Evolutionary conservation across 2,329 filamentous ascomycete species (phyloP).

Genomic region (Penicillium sp.): DNA sequence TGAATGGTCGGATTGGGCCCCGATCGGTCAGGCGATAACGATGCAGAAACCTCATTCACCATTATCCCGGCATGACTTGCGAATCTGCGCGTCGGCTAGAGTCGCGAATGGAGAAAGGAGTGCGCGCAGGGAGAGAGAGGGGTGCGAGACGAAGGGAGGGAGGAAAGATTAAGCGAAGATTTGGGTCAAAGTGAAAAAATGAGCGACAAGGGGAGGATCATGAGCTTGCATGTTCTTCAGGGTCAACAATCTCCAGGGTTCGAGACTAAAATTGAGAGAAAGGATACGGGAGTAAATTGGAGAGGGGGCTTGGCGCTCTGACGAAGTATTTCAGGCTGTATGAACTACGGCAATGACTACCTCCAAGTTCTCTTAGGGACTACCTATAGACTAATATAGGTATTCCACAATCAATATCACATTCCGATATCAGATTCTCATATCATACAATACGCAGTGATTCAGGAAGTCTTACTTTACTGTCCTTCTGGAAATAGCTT

Average conservation of each 20-base stretch:
- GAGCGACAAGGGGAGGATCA: constrained; percentile 13
- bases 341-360: too few species aligned
- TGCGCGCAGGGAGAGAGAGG: constrained; percentile 10
- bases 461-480: too few species aligned
- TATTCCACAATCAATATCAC: too few species aligned
- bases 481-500: constrained; percentile 1
- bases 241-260: constrained; percentile 9
- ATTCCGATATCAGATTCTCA: too few species aligned
- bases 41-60: constrained; percentile 31
- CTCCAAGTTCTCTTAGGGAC: too few species aligned
- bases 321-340: neutral
- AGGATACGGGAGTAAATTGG: constrained; percentile 20
- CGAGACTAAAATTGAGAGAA: constrained; percentile 19
- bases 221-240: constrained; percentile 13
- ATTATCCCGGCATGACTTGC: constrained; percentile 39
- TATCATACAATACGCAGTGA: too few species aligned
- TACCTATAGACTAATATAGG: too few species aligned
- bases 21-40: constrained; percentile 25
- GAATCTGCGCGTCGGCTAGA: constrained; percentile 8
- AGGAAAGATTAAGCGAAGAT: constrained; percentile 4
- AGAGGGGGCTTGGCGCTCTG: constrained; percentile 18
- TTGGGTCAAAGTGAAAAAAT: constrained; percentile 8
- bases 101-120: constrained; percentile 12
- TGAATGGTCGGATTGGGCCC: constrained; percentile 27
- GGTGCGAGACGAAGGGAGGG: neutral